Base-by-base conservation (phyloP, 2,329 filamentous ascomycete genomes). In the Penicillium palitans region DNA sequence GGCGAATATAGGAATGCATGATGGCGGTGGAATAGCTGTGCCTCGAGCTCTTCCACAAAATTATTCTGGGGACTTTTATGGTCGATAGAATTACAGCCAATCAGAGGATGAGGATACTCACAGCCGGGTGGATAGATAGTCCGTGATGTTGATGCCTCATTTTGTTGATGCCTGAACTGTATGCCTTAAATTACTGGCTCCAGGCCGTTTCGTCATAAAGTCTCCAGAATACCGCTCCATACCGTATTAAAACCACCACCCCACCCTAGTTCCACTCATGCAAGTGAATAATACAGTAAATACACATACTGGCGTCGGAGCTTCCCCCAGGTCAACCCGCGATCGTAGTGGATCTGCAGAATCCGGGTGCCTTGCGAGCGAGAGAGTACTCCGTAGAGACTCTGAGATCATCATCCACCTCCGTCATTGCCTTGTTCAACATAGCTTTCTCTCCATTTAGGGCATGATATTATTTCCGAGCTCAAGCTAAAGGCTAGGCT, bases 1-100 rank as follows among this genome's bases (percentile, higher is more conserved):
- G 74, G 24, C 68, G 68, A 56, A 78, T 71, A 37, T 68, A 72
- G 8, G 74, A 76, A 64, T 76, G 71, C 75, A 78, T 78, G 25
- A 77, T 76, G 24, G 41, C 64, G 57, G 40, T 40, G 37, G 35
- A 52, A 29, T 24, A 55, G 49, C 45, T 25, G 24, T 9, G 42
- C 31, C 45, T 48, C 55, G 15, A 58, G 47, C 47, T 57, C 51
- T 42, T 49, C 37, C 37, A 55, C 37, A 59, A 61, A 65, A 65
- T 60, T 54, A 53, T 61, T 61, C 59, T 54, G 60, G 57, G 21
- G 31, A 51, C 57, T 55, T 53, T 58, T 61, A 31, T 57, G 41
- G 46, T 54, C 47, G 42, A 52, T 31, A 33, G 37, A 47, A 55
- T 51, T 48, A 3, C 6, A 29, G 21, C 62, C 62, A 64, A 64